Evolutionary conservation across 108 stramenopile genomes (phyloP), one percentile per base, ranked within the genome.

Genomic region (Cyclostephanos tholiformis): DNA sequence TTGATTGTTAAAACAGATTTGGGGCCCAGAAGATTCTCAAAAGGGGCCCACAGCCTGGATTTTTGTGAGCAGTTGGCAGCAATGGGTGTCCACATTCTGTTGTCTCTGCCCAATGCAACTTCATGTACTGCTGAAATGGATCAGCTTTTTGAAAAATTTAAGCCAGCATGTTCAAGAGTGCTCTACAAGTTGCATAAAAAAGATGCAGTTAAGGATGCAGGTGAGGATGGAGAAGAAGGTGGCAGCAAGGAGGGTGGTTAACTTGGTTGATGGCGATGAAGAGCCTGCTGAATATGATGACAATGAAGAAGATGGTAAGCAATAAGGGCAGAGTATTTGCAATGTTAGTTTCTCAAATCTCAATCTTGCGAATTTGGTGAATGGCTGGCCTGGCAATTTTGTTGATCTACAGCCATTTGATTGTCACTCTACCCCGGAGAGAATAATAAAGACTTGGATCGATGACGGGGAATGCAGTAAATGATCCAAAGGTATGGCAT

Each of bases 21-120:
- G n/a, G 64, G 64, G 2, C 64, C 64, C 27, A 44, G 64, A 2
- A 1, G 58, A 13, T 41, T 69, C 2, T 69, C 56, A 5, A 60
- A 69, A 6, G 56, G 56, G 39, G 53, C 49, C 6, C 20, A 69
- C 2, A 55, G 41, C 22, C 56, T 69, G 20, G 55, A 57, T 0
- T 57, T 43, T 26, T 53, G 52, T 36, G 36, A 36, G 36, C 4
- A 44, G 43, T 60, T 52, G 39, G n/a, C 41, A 6, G 39, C 27
- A 49, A 39, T 27, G 36, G 68, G 68, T 41, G 36, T 41, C 4
- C 19, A 59, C 49, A 69, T 69, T 26, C 27, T 39, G n/a, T 55
- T 69, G 23, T 46, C 46, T 6, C 52, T 69, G 2, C 68, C 68
- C 2, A 69, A 56, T 41, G 56, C 38, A 3, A 69, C 68, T 19